Base-by-base conservation (phyloP, 139 green algal species). In the Trebouxia sp. region DNA sequence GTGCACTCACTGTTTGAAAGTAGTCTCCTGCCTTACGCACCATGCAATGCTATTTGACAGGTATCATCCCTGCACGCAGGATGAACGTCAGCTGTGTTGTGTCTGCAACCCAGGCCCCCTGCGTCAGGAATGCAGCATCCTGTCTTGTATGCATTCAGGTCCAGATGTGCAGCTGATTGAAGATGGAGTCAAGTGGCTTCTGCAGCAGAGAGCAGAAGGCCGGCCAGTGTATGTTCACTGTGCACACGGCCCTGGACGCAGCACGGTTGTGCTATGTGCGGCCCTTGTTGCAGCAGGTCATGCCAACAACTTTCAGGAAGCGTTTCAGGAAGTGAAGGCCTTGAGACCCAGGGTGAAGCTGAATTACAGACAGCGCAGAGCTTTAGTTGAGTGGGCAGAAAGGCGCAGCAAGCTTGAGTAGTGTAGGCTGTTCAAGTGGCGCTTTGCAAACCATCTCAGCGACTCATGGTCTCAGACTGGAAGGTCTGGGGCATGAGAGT, bases 151-250 rank as follows among this genome's bases (percentile, higher is more conserved):
- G 47, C 6, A 43, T 50, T 37, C 47, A 80, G 74, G 47, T 14
- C 45, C 45, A 35, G 45, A 47, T 15, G 37, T 85, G 1, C 6
- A 76, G 0, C 84, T 87, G 72, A 83, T 94, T 17, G 83, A 94
- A 5, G 47, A 72, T 22, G 90, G 81, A 1, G 90, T 93, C 38
- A 81, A 83, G n/a, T 94, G 87, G 72, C 85, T 83, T 1, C 45
- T 83, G 47, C 10, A 82, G 28, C 83, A 93, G 83, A 47, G 65
- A 20, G 22, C 24, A 0, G 70, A 58, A 62, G 87, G 87, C 20
- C 42, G 72, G 24, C 32, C 80, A 6, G 75, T 93, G 12, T 89
- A 91, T 55, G 78, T 94, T 20, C 90, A 94, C 82, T 94, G 90
- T 65, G 79, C 79, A 22, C 79, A 83, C 37, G 79, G 79, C 3